Evolutionary conservation across 2,329 filamentous ascomycete genomes (phyloP), one percentile per base, ranked within the genome.

Genomic region (Rutstroemia sp.): DNA sequence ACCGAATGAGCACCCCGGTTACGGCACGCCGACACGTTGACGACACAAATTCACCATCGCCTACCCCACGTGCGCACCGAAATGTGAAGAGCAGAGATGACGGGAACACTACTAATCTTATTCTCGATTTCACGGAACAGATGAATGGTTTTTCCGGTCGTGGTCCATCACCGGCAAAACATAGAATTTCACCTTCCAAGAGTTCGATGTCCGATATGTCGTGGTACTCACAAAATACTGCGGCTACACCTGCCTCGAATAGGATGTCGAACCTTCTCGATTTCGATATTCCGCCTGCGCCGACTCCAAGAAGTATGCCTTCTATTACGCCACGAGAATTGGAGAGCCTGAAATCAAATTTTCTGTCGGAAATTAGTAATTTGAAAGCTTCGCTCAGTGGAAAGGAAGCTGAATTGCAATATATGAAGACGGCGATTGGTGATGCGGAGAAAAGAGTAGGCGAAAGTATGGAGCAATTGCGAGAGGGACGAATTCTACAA

Each of bases 381-480:
- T 81, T 99, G 18, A 94, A 90, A 68, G 94, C 94, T 3, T 92
- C 90, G 9, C 77, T 99, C 9, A 92, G 86, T 65, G 94, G 94
- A 49, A 95, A 94, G 67, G 92, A 97, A 70, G 92, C 92, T 5
- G 92, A 97, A 71, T 90, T 94, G 38, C 79, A 85, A 51, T 92
- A 88, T 37, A 79, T 97, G 58, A 96, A 96, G 70, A 84, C 87
- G 45, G 90, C 94, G 0, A 84, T 97, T 30, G 83, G 83, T 5
- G 92, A 97, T 72, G 92, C 94, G 0, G 94, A 99, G 75, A 88
- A 90, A 69, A 86, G 92, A 21, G 92, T 95, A 19, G 92, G 91
- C 30, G 87, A 94, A 73, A 88, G 87, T 52, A 79, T 90, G 72
- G 90, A 96, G 74, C 80, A 87, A 64, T 76, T 96, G 44, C 85